Conservation (phyloP, 2,329 filamentous ascomycete species). For the Neoarthrinium moseri region DNA sequence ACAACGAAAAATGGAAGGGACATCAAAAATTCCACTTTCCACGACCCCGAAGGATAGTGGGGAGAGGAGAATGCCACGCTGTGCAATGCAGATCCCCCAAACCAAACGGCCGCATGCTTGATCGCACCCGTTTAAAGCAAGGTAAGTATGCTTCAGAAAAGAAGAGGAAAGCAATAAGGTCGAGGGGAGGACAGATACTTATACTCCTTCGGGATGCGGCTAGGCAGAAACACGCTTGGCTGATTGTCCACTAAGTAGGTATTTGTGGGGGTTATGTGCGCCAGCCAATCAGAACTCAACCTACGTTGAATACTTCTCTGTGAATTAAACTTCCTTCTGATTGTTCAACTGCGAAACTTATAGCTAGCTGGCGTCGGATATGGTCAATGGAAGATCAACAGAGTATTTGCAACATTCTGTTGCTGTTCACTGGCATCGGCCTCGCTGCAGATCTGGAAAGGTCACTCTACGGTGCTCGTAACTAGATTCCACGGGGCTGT, state of each 20-base stretch:
- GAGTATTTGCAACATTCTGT: too few species aligned
- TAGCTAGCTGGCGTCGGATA: too few species aligned
- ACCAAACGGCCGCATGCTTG: slow-evolving; percentile 41
- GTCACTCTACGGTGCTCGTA: too few species aligned
- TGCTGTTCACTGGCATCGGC: too few species aligned
- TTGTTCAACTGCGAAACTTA: too few species aligned
- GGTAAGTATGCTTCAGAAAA: slow-evolving; percentile 51
- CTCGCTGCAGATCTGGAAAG: too few species aligned
- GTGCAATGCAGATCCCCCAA: slow-evolving; percentile 52
- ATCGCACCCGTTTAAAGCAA: slow-evolving; percentile 42
- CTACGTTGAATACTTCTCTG: too few species aligned
- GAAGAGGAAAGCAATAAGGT: slow-evolving; percentile 23
- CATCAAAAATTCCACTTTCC: slow-evolving; percentile 50
- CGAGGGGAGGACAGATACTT: slow-evolving; percentile 15
- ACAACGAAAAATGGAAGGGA: slow-evolving; percentile 42
- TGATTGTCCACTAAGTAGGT: background rate
- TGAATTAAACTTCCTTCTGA: too few species aligned
- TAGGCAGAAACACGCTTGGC: background rate
- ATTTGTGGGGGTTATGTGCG: too few species aligned
- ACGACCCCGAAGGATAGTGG: slow-evolving; percentile 53
- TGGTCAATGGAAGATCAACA: too few species aligned
- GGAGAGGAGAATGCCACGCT: slow-evolving; percentile 46
- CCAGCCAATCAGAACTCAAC: too few species aligned
- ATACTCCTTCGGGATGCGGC: slow-evolving; percentile 10
- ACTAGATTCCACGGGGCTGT: too few species aligned